phyloP scores from a whole-genome alignment of 1,139 yeast genomes.

The Kodamaea ohmeri region DNA sequence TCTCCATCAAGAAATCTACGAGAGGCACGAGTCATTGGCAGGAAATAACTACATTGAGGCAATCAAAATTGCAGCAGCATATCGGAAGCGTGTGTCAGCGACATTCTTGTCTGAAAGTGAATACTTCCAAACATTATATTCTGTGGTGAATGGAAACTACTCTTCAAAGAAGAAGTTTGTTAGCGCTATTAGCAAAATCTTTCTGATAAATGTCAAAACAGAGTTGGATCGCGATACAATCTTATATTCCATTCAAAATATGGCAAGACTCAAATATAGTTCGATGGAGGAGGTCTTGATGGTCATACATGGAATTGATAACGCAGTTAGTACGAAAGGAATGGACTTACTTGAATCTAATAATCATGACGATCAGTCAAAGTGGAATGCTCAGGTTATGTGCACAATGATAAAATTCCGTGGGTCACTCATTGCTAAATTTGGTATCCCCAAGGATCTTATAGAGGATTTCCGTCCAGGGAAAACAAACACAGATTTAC shows the following conservation, averaged over 20 bases:
- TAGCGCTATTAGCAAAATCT: constrained; percentile 25
- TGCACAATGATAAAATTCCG: constrained; percentile 23
- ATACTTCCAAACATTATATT: constrained; percentile 35
- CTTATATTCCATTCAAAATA: constrained; percentile 34
- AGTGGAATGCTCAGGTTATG: constrained; percentile 19
- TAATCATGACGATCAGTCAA: constrained; percentile 12
- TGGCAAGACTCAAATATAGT: constrained; percentile 36
- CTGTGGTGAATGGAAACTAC: constrained; percentile 41
- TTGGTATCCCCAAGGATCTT: constrained; percentile 21
- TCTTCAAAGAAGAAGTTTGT: constrained; percentile 48
- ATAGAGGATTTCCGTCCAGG: constrained; percentile 18
- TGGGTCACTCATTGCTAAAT: constrained; percentile 20
- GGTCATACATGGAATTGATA: constrained; percentile 17
- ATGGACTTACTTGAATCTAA: constrained; percentile 27
- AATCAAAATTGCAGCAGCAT: constrained; percentile 51
- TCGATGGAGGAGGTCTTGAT: constrained; percentile 39
- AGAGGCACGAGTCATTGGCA: constrained; percentile 67
- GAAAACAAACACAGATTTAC: background rate
- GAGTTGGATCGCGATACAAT: constrained; percentile 26
- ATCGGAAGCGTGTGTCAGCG: constrained; percentile 30
- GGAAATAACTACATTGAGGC: constrained; percentile 68
- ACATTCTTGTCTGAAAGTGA: constrained; percentile 18
- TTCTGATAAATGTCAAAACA: constrained; percentile 15
- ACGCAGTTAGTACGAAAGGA: constrained; percentile 27
- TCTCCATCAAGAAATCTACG: constrained; percentile 55